These are phyloP conservation scores for Leptodontidium sp. DNA, from an alignment of 2,329 filamentous ascomycete species.

Conservation along the genomic window DNA sequence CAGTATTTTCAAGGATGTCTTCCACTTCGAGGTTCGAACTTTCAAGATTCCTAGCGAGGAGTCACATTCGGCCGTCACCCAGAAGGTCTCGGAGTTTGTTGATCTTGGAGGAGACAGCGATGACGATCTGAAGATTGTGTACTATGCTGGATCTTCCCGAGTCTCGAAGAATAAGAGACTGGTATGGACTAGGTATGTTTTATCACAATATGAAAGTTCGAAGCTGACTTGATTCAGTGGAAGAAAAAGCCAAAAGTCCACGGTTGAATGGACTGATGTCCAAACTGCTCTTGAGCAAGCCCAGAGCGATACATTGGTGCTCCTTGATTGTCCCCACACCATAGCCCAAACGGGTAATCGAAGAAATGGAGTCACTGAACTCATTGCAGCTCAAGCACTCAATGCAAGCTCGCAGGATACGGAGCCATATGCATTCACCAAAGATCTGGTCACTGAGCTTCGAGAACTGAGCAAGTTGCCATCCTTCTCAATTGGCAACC, in stretches of 20 bases:
- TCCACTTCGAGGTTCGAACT: slow-evolving; percentile 36
- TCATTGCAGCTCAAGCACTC: slow-evolving; percentile 36
- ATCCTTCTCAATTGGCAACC: slow-evolving; percentile 37
- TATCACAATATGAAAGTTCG: neutral
- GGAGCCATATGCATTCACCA: slow-evolving; percentile 29
- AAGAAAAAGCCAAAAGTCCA: slow-evolving; percentile 24
- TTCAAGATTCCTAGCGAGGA: slow-evolving; percentile 36
- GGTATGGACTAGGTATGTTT: slow-evolving; percentile 35
- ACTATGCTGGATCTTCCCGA: slow-evolving; percentile 36
- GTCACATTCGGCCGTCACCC: slow-evolving; percentile 24
- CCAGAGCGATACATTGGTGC: slow-evolving; percentile 34
- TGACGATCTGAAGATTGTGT: slow-evolving; percentile 39
- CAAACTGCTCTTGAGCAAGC: slow-evolving; percentile 34
- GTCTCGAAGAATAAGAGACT: slow-evolving; percentile 27
- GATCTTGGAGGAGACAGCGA: slow-evolving; percentile 29
- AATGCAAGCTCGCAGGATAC: slow-evolving; percentile 14
- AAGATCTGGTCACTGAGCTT: slow-evolving; percentile 33
- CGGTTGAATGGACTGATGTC: slow-evolving; percentile 34
- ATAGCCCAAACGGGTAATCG: slow-evolving; percentile 16
- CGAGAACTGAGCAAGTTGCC: slow-evolving; percentile 35
- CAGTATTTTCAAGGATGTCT: slow-evolving; percentile 35
- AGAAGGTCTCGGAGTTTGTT: slow-evolving; percentile 35
- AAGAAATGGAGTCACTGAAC: slow-evolving; percentile 34
- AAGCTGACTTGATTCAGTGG: slow-evolving; percentile 13
- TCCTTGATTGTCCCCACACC: slow-evolving; percentile 35